These are phyloP conservation scores for Scutellaria minor DNA, from an alignment of 257 asterid species.

Conservation along the genomic window DNA sequence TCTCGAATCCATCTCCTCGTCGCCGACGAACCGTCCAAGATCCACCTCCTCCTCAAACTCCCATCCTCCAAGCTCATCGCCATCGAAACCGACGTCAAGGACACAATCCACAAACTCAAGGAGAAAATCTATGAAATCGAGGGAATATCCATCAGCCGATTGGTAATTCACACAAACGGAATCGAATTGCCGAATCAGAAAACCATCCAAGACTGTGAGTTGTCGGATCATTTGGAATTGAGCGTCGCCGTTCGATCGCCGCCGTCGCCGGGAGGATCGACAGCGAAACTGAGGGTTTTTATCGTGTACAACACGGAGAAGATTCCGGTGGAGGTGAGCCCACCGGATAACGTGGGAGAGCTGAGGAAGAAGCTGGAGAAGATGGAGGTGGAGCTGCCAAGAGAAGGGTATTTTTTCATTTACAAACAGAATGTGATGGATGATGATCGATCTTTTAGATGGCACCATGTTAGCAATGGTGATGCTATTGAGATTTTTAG, in stretches of 20 bases:
- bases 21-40: conserved; percentile 30
- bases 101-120: conserved; percentile 47
- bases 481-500: conserved; percentile 67
- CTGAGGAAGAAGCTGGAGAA: conserved; percentile 54
- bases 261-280: conserved; percentile 15
- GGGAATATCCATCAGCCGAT: conserved; percentile 32
- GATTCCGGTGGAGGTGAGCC: conserved; percentile 54
- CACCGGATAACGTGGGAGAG: conserved; percentile 53
- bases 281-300: conserved; percentile 41
- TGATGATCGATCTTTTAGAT: conserved; percentile 67
- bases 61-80: conserved; percentile 38
- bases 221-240: conserved; percentile 47
- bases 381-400: conserved; percentile 53
- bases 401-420: conserved; percentile 69
- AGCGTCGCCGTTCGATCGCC: conserved; percentile 39
- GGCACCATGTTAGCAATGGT: conserved; percentile 69
- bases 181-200: conserved; percentile 50
- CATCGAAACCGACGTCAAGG: conserved; percentile 44
- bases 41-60: conserved; percentile 50
- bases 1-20: conserved; percentile 52
- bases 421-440: conserved; percentile 72
- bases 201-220: conserved; percentile 40
- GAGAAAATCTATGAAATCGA: conserved; percentile 57
- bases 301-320: conserved; percentile 45
- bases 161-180: conserved; percentile 47